Base-by-base conservation (phyloP, 176 grass and related monocot genomes). In the Secale cereale region DNA sequence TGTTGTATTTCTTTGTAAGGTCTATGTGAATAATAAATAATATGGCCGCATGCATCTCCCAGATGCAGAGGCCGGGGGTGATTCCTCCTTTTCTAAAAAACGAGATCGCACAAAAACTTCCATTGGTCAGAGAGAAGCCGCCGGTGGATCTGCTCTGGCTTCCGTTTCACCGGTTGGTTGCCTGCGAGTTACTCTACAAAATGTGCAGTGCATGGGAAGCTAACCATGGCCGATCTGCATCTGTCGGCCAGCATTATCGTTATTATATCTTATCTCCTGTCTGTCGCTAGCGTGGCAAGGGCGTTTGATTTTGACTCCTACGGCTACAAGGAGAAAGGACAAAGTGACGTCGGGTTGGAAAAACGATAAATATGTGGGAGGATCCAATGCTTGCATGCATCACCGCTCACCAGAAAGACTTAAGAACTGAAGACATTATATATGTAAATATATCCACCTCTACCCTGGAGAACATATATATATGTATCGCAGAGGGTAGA, bases 81-180 rank as follows among this genome's bases (percentile, higher is more conserved):
- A n/a, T n/a, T n/a, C n/a, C n/a, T n/a, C n/a, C n/a, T n/a, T n/a
- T n/a, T n/a, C n/a, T n/a, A n/a, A n/a, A n/a, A n/a, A n/a, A 87
- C 59, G 50, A 74, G 81, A 78, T 61, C 46, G 28, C 74, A 31
- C 68, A 31, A 68, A 39, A 78, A 70, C 67, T 87, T 91, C 59
- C 36, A 79, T 76, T 84, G 59, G 76, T 87, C 85, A 76, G 67
- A 90, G 36, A 77, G 36, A 79, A 59, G 74, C 66, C 59, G 10
- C 74, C 68, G 75, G 67, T 79, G 80, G 80, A 79, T 65, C n/a
- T 12, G 39, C 50, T 54, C 50, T 56, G 52, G 52, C 22, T 56
- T 56, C 22, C 7, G 52, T 15, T 36, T 40, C 57, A 66, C 20
- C 73, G 56, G 23, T 72, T 46, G 63, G 48, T 19, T 19, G 46